These are phyloP conservation scores for Botryotinia calthae DNA, from an alignment of 2,329 filamentous ascomycete genomes.

Conservation along the genomic window DNA sequence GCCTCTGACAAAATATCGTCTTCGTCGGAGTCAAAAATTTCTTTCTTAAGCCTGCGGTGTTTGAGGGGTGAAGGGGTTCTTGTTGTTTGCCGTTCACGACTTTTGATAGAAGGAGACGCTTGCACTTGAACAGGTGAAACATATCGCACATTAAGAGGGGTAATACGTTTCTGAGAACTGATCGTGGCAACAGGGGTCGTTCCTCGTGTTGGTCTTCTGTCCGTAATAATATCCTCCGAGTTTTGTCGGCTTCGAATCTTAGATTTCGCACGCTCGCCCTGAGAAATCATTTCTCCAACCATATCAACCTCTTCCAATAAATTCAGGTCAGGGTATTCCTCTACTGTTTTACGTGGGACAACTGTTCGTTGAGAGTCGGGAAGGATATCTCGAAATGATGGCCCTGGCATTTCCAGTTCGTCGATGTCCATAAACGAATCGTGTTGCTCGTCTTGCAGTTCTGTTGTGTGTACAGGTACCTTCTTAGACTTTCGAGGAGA, in stretches of 20 bases:
- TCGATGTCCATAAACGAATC: constrained; percentile 39
- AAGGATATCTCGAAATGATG: constrained; percentile 6
- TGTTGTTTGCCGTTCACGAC: constrained; percentile 17
- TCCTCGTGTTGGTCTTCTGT: constrained; percentile 8
- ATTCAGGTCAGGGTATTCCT: background rate
- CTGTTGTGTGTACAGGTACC: constrained; percentile 7
- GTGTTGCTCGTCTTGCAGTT: constrained; percentile 22
- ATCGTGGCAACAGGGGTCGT: background rate
- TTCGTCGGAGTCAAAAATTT: constrained; percentile 38
- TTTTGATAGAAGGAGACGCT: constrained; percentile 29
- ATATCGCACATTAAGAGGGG: background rate
- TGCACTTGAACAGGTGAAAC: constrained; percentile 29
- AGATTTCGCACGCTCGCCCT: background rate
- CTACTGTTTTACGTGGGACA: constrained; percentile 3
- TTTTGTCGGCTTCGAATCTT: constrained; percentile 1
- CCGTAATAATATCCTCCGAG: constrained; percentile 4
- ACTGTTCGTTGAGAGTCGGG: constrained; percentile 14
- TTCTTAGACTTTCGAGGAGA: constrained; percentile 23
- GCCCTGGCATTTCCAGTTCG: constrained; percentile 23
- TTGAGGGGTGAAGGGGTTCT: constrained; percentile 25
- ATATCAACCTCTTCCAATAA: constrained; percentile 7
- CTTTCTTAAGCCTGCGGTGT: constrained; percentile 18
- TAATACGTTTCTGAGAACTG: background rate
- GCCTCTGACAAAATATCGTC: constrained; percentile 32
- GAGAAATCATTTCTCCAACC: constrained; percentile 6